A percentile compares a stretch with the other conserved stretches of the same genome.
Evolutionary conservation across 2,329 filamentous ascomycete genomes (phyloP).

Genomic region (Claviceps pusilla): DNA sequence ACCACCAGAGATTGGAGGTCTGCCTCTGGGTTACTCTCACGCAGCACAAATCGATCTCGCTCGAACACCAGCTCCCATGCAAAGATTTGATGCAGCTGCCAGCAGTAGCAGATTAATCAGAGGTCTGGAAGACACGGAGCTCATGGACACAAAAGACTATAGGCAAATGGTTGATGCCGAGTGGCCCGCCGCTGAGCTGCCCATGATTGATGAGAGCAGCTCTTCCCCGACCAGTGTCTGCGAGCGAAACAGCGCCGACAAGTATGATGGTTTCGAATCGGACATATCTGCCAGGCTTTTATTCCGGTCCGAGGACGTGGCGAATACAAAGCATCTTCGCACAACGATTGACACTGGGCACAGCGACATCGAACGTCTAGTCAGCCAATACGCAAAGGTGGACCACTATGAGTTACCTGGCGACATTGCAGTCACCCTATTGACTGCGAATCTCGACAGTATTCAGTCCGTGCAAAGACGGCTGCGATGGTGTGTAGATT

Average conservation of each 20-base stretch:
- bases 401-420: background rate
- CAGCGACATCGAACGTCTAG: background rate
- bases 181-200: background rate
- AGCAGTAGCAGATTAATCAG: too few relatives aligned
- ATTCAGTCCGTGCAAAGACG: conserved; percentile 1
- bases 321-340: background rate
- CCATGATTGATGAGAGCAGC: background rate
- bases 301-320: background rate
- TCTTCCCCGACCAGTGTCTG: background rate
- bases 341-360: background rate
- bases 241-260: background rate
- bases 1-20: background rate
- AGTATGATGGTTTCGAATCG: background rate
- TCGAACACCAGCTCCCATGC: conserved; percentile 1
- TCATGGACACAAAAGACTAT: background rate
- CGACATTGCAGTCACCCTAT: background rate
- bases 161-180: background rate
- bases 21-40: background rate
- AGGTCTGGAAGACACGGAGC: background rate
- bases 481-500: background rate
- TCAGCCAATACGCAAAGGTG: background rate
- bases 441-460: background rate
- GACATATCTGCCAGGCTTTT: background rate
- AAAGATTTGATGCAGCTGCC: background rate
- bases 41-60: conserved; percentile 2